Conservation (phyloP, 2,329 filamentous ascomycete genomes). For the Fusarium penzigii region DNA sequence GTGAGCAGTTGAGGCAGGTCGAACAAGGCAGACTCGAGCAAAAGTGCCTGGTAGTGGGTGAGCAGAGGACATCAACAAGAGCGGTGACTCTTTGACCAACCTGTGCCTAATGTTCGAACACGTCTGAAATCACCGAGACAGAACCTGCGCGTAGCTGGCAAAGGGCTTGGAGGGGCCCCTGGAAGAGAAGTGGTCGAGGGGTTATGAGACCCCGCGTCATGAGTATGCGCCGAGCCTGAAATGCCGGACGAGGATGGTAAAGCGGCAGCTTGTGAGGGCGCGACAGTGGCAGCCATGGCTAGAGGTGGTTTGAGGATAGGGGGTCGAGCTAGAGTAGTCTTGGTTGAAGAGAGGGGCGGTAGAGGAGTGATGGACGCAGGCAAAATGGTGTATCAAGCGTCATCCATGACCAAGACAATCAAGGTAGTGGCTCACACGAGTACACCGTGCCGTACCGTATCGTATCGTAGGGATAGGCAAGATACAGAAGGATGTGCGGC, state of each 20-base stretch:
- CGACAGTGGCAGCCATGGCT: slow-evolving; percentile 35
- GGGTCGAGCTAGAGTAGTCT: background rate
- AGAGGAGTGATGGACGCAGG: background rate
- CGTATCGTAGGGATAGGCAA: background rate
- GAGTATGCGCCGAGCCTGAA: slow-evolving; percentile 21
- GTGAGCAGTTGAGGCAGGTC: slow-evolving; percentile 57
- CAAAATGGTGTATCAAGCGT: background rate
- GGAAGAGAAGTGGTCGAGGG: slow-evolving; percentile 10
- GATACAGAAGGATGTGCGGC: background rate
- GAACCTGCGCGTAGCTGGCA: slow-evolving; percentile 33
- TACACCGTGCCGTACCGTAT: background rate
- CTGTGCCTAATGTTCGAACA: slow-evolving; percentile 75
- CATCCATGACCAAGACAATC: background rate
- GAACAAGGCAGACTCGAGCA: slow-evolving; percentile 78
- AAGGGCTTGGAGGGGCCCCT: slow-evolving; percentile 18
- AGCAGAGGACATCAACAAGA: background rate
- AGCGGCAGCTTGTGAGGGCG: slow-evolving; percentile 31
- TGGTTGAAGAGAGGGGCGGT: background rate
- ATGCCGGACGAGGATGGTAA: slow-evolving; percentile 27
- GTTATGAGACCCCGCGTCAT: slow-evolving; percentile 21
- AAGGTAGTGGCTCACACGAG: background rate
- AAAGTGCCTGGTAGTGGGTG: slow-evolving; percentile 62
- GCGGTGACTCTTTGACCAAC: slow-evolving; percentile 41
- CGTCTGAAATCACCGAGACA: slow-evolving; percentile 63
- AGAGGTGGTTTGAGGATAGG: background rate